Percentiles rank a stretch among this genome's conserved stretches.
These are phyloP conservation scores for Herpotrichia juniperi DNA, from an alignment of 2,329 filamentous ascomycete genomes.

Conservation along the genomic window DNA sequence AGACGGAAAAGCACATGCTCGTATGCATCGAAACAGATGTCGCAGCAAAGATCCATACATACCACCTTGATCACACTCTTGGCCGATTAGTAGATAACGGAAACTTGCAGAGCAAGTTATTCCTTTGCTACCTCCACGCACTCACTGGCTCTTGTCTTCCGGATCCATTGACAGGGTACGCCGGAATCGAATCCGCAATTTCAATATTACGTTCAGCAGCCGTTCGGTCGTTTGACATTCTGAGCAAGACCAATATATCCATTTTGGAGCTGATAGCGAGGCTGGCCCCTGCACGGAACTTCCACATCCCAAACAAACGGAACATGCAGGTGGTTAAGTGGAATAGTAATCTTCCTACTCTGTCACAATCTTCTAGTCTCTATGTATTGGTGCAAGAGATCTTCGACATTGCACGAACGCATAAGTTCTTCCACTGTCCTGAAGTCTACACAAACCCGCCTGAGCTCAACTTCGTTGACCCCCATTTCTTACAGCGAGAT, in stretches of 20 bases:
- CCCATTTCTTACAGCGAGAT: slow-evolving; percentile 32
- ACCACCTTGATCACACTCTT: slow-evolving; percentile 57
- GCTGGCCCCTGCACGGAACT: slow-evolving; percentile 45
- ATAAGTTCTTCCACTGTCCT: slow-evolving; percentile 19
- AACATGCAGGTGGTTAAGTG: slow-evolving; percentile 54
- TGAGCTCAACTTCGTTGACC: slow-evolving; percentile 10
- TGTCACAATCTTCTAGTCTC: slow-evolving; percentile 40
- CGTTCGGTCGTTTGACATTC: slow-evolving; percentile 53
- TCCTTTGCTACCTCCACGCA: slow-evolving; percentile 59
- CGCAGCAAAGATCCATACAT: slow-evolving; percentile 47
- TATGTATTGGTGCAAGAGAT: slow-evolving; percentile 24
- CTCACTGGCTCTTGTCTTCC: slow-evolving; percentile 60
- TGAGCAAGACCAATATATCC: slow-evolving; percentile 30
- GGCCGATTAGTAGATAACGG: slow-evolving; percentile 59
- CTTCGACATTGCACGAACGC: slow-evolving; percentile 26
- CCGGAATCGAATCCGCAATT: slow-evolving; percentile 63
- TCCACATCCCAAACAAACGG: slow-evolving; percentile 51
- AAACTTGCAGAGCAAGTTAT: slow-evolving; percentile 58
- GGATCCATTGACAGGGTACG: slow-evolving; percentile 56
- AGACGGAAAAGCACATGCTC: slow-evolving; percentile 8
- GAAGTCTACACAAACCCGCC: slow-evolving; percentile 7
- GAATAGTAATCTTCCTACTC: slow-evolving; percentile 45
- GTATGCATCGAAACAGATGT: slow-evolving; percentile 21
- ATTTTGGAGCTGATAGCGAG: slow-evolving; percentile 32
- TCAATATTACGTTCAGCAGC: slow-evolving; percentile 57